A percentile compares a stretch with the other conserved stretches of the same genome.
phyloP scores from a whole-genome alignment of 2,329 filamentous ascomycete species.

The Diaporthe ilicicola region DNA sequence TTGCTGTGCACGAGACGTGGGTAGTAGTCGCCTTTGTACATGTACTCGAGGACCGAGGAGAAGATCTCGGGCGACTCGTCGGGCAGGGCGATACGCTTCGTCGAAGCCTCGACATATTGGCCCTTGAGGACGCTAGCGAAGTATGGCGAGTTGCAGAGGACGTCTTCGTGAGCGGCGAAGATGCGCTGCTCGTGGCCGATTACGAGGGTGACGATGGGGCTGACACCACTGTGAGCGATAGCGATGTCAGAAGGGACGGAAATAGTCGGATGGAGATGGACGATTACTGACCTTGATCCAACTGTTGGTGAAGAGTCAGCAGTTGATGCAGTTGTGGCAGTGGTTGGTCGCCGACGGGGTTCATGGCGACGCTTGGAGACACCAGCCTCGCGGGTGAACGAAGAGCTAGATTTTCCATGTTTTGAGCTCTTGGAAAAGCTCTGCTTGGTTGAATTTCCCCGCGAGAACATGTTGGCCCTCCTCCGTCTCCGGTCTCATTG shows the following conservation, averaged over 20 bases:
- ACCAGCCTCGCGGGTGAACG: constrained; percentile 63
- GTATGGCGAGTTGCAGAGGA: constrained; percentile 81
- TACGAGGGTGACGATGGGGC: constrained; percentile 79
- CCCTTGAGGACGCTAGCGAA: constrained; percentile 73
- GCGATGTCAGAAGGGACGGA: background rate
- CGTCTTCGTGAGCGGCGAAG: constrained; percentile 90
- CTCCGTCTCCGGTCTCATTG: constrained; percentile 20
- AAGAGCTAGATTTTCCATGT: constrained; percentile 58
- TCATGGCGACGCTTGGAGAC: constrained; percentile 65
- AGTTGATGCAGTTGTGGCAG: constrained; percentile 50
- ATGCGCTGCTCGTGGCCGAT: constrained; percentile 85
- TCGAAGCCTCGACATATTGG: constrained; percentile 67
- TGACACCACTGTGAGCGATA: constrained; percentile 55
- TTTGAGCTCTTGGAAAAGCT: constrained; percentile 64
- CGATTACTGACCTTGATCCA: constrained; percentile 50
- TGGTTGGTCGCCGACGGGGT: constrained; percentile 56
- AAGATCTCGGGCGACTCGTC: constrained; percentile 92
- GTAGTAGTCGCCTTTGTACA: constrained; percentile 95
- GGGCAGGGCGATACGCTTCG: constrained; percentile 80
- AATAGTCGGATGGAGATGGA: background rate
- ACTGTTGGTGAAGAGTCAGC: constrained; percentile 49
- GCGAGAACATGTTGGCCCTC: constrained; percentile 54
- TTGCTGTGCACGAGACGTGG: constrained; percentile 85
- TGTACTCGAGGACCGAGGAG: constrained; percentile 87
- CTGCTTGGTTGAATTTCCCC: constrained; percentile 53